Conservation (phyloP, 495 filamentous ascomycete species). For the Penicillium coffeae region DNA sequence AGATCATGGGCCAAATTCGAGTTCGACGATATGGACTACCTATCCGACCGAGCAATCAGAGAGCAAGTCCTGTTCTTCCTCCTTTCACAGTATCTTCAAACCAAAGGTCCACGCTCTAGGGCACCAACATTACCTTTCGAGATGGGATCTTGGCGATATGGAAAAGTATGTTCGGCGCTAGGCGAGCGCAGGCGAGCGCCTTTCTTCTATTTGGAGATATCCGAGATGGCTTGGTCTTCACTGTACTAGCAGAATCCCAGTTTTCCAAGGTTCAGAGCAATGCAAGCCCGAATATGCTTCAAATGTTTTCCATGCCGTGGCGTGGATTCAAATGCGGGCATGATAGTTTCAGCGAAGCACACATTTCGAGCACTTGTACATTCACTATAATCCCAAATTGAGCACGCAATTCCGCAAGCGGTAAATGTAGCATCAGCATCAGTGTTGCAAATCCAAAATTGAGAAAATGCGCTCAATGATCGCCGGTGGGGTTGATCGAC, state of each 20-base stretch:
- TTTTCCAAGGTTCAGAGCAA: no score
- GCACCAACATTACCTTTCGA: not conserved
- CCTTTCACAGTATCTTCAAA: not conserved
- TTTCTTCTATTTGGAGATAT: not conserved
- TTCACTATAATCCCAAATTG: no score
- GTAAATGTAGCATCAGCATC: no score
- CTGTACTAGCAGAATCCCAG: no score
- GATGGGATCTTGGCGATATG: not conserved
- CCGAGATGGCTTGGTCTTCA: not conserved
- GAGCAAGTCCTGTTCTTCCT: not conserved
- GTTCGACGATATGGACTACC: not conserved
- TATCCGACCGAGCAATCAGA: not conserved
- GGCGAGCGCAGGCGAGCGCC: not conserved
- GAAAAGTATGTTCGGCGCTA: not conserved
- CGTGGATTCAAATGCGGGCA: no score
- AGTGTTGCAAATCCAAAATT: no score
- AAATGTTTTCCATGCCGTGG: no score
- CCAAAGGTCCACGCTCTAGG: not conserved
- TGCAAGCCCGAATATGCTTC: no score
- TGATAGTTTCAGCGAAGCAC: no score
- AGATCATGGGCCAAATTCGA: not conserved
- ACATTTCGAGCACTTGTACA: no score
- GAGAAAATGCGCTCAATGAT: not conserved
- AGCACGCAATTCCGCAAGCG: no score
- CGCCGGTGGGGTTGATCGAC: not conserved